Conservation (phyloP, 495 filamentous ascomycete genomes). For the Penicillium manginii region DNA sequence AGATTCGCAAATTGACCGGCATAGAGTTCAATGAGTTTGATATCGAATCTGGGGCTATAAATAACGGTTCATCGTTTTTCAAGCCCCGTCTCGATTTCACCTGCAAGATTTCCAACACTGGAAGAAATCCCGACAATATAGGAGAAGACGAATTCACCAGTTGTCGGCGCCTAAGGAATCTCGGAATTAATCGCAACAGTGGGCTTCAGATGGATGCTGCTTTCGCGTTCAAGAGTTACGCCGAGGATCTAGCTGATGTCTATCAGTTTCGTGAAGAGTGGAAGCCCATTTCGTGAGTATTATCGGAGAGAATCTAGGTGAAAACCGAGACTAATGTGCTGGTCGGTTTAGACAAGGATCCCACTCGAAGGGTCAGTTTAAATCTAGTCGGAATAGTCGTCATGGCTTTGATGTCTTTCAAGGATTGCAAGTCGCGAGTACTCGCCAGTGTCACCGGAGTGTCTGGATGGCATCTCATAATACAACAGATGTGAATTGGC, state of each 20-base stretch:
- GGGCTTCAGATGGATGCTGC: background rate
- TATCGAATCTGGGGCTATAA: background rate
- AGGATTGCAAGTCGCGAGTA: background rate
- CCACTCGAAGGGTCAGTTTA: background rate
- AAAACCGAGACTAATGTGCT: too few relatives aligned
- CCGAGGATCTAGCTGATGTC: background rate
- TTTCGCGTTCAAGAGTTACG: background rate
- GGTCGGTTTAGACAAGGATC: background rate
- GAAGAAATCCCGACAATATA: background rate
- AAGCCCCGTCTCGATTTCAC: background rate
- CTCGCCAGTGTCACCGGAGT: background rate
- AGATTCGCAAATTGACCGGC: background rate
- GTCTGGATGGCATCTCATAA: slow-evolving; percentile 1
- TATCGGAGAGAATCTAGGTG: background rate
- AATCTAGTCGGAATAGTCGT: background rate
- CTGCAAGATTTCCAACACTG: background rate
- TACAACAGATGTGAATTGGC: slow-evolving; percentile 6
- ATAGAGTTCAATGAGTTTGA: background rate
- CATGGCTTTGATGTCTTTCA: background rate
- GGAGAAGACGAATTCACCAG: background rate
- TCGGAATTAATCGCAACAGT: background rate
- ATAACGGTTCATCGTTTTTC: background rate
- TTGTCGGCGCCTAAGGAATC: background rate
- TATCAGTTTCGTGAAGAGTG: background rate
- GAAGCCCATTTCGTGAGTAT: background rate